Percentiles rank a stretch among this genome's conserved stretches.
Conservation (phyloP, 1,139 yeast genomes). For the Dujonia santamariae region DNA sequence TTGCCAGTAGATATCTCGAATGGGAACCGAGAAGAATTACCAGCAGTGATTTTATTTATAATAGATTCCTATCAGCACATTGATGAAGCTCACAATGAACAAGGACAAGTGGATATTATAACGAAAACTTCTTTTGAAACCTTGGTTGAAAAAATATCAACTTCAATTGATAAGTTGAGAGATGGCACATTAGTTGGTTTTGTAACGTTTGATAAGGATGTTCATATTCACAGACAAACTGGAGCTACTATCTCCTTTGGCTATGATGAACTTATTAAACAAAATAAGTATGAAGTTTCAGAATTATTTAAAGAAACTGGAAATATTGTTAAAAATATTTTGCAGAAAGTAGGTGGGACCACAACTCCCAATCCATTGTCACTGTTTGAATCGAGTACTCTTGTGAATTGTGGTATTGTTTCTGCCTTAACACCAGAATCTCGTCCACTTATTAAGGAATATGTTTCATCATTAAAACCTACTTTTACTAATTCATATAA, state of each 20-base stretch:
- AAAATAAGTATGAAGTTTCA: constrained; percentile 5
- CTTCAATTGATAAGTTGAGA: constrained; percentile 20
- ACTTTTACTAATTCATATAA: constrained; percentile 24
- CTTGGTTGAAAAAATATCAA: constrained; percentile 17
- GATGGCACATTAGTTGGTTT: constrained; percentile 21
- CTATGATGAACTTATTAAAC: constrained; percentile 6
- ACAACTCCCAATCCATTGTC: no score
- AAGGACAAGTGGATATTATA: no score
- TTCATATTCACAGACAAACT: constrained; percentile 22
- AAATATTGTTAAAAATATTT: constrained; percentile 11
- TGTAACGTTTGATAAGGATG: constrained; percentile 28
- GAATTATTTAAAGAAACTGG: constrained; percentile 9
- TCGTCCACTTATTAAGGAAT: constrained; percentile 9
- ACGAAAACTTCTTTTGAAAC: constrained; percentile 15
- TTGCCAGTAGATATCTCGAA: constrained; percentile 27
- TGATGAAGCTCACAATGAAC: constrained; percentile 16
- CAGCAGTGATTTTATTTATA: constrained; percentile 18
- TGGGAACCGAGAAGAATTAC: constrained; percentile 22
- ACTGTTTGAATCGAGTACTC: background rate
- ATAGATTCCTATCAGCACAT: constrained; percentile 30
- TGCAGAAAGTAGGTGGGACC: constrained; percentile 8
- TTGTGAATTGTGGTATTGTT: background rate
- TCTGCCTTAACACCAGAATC: background rate
- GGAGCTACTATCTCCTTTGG: constrained; percentile 1
- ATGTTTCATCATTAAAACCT: constrained; percentile 19